A percentile compares a stretch with the other conserved stretches of the same genome.
Evolutionary conservation across 202 grass and related monocot species (phyloP).

Genomic region (Carex arenaria): DNA sequence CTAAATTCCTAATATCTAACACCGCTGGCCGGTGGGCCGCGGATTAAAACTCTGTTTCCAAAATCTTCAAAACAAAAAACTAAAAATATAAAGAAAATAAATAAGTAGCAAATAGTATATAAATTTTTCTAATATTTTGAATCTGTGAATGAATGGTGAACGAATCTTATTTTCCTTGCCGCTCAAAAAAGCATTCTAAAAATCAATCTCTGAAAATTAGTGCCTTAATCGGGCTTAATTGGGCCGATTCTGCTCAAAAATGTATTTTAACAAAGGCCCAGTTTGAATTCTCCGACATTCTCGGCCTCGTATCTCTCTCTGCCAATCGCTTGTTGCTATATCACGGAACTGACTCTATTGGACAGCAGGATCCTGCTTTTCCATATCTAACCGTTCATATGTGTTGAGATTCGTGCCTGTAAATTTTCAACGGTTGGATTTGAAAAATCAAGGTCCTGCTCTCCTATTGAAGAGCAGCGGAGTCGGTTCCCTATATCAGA

Average conservation of each 20-base stretch:
- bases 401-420: too few species aligned
- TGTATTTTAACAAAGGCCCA: neutral
- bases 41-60: neutral
- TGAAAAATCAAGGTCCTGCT: too few species aligned
- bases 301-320: constrained; percentile 16
- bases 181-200: neutral
- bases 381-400: too few species aligned
- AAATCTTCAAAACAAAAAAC: neutral
- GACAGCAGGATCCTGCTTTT: too few species aligned
- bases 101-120: neutral
- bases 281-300: neutral
- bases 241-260: neutral
- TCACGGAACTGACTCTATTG: too few species aligned
- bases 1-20: too few species aligned
- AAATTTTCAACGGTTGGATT: too few species aligned
- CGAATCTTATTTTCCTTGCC: neutral
- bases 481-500: neutral
- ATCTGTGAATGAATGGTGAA: neutral
- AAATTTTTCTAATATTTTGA: neutral
- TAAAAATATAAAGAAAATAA: neutral
- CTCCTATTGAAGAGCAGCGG: too few species aligned
- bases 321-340: neutral
- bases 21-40: too few species aligned
- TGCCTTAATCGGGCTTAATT: neutral
- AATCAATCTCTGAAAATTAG: neutral